phyloP scores from a whole-genome alignment of 257 asterid genomes.

The Solanum acaule region DNA sequence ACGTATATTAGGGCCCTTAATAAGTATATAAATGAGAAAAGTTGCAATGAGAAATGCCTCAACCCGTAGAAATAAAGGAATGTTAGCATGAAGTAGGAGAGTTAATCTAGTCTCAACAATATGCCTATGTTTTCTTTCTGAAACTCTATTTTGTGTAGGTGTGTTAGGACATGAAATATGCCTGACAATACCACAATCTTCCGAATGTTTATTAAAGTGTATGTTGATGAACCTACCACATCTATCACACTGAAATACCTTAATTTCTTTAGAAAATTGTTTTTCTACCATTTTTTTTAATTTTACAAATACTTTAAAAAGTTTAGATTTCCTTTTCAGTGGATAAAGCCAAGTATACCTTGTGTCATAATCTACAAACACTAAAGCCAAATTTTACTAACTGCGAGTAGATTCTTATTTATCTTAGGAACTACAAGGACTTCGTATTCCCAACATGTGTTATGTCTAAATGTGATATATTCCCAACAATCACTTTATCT shows the following conservation, averaged over 20 bases:
- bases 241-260: not conserved
- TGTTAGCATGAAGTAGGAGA: not conserved
- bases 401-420: no score
- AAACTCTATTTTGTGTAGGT: not conserved
- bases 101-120: not conserved
- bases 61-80: not conserved
- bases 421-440: no score
- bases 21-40: not conserved
- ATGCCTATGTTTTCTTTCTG: not conserved
- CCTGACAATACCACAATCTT: not conserved
- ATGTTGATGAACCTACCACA: not conserved
- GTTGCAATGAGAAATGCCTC: not conserved
- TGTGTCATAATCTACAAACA: no score
- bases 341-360: no score
- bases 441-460: no score
- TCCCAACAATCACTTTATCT: no score
- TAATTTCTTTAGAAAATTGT: not conserved
- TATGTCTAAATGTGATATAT: no score
- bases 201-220: not conserved
- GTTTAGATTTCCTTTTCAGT: no score
- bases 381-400: no score
- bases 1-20: no score
- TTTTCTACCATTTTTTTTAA: no score
- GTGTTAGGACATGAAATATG: not conserved
- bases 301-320: not conserved